Conservation (phyloP, 106 monocot species). For the Acanthochlamys bracteata region DNA sequence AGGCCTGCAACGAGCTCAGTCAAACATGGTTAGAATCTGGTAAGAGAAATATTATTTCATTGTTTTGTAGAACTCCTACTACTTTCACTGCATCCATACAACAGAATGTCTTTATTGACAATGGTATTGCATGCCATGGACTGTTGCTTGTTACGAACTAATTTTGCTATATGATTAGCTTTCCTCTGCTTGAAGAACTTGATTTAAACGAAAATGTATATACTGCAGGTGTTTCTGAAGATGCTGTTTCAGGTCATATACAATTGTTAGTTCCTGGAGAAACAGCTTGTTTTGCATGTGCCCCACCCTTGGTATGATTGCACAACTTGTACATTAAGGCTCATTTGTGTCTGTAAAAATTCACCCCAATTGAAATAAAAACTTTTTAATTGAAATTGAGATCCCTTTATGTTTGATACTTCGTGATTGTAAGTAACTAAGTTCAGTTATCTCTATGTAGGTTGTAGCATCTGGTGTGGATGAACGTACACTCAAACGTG, state of each 20-base stretch:
- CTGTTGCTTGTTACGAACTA: too few species aligned
- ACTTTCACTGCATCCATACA: too few species aligned
- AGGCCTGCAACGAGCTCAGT: conserved; percentile 97
- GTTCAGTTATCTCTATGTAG: conserved; percentile 27
- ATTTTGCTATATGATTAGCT: too few species aligned
- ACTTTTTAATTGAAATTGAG: too few species aligned
- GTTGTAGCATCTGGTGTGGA: conserved; percentile 98
- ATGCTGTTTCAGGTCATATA: conserved; percentile 99
- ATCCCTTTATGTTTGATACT: too few species aligned
- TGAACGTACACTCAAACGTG: conserved; percentile 91
- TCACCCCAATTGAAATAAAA: too few species aligned
- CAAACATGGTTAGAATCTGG: conserved; percentile 99
- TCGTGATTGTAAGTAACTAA: too few species aligned
- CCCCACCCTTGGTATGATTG: conserved; percentile 70
- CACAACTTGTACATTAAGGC: conserved; percentile 1
- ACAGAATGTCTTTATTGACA: too few species aligned
- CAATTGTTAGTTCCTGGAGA: conserved; percentile 89
- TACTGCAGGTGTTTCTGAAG: conserved; percentile 87
- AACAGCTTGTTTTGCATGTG: conserved; percentile 98
- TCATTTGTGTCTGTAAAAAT: too few species aligned
- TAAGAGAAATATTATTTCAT: conserved; percentile 23
- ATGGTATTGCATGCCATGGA: too few species aligned
- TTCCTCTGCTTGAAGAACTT: neutral
- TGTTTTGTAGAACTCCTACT: too few species aligned
- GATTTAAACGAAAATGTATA: too few species aligned